A percentile compares a stretch with the other conserved stretches of the same genome.
Evolutionary conservation across 2,329 filamentous ascomycete species (phyloP).

Genomic region (Myriosclerotinia scirpicola): DNA sequence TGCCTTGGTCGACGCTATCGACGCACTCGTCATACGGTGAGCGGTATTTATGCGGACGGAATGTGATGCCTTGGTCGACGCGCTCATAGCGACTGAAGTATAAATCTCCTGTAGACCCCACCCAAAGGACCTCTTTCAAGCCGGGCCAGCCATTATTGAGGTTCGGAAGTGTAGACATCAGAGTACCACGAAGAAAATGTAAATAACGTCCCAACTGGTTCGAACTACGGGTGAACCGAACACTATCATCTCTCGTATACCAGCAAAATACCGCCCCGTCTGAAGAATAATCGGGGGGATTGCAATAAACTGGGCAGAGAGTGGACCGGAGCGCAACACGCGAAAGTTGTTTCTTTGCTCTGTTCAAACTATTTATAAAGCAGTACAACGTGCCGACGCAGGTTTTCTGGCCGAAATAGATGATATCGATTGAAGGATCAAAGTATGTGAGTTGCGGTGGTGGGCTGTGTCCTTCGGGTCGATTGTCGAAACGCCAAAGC

Average conservation of each 20-base stretch:
- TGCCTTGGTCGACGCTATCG: not conserved
- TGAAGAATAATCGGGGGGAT: no score
- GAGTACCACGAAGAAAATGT: not conserved
- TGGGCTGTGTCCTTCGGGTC: not conserved
- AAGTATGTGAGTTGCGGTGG: not conserved
- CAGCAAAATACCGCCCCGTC: no score
- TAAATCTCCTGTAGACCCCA: no score
- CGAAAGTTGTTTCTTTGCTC: not conserved
- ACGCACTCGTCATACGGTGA: no score
- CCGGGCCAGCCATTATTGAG: not conserved
- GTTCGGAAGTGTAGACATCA: not conserved
- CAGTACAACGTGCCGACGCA: not conserved
- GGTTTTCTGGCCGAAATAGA: not conserved
- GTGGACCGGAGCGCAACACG: not conserved
- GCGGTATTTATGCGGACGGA: not conserved
- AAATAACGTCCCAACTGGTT: not conserved
- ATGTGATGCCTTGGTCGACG: not conserved
- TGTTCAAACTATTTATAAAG: not conserved
- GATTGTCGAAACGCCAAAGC: slow-evolving; percentile 5
- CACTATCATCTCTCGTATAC: no score
- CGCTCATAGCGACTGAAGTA: no score
- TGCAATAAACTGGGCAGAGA: no score
- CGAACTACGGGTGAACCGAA: no score
- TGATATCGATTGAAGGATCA: not conserved
- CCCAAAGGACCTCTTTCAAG: not conserved